A percentile compares a stretch with the other conserved stretches of the same genome.
Conservation (phyloP, 108 stramenopile genomes). For the Nannochloropsis oceanica region DNA sequence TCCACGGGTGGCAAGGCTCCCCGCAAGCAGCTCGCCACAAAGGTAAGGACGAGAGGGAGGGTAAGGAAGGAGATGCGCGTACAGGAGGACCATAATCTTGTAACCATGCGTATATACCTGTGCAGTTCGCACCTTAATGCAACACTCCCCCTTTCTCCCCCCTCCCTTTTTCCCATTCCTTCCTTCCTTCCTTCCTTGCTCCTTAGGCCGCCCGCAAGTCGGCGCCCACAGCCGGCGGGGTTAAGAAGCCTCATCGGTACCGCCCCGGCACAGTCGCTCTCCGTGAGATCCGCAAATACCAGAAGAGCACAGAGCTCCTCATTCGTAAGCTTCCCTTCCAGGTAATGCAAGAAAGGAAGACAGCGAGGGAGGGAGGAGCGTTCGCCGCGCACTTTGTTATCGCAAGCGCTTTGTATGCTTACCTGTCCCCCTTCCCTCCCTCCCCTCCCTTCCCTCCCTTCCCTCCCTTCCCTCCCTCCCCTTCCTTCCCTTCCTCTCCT, state of each 20-base stretch:
- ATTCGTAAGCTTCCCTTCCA: constrained; percentile 55
- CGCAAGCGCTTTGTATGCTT: too few species aligned
- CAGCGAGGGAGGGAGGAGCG: too few species aligned
- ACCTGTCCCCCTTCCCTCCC: too few species aligned
- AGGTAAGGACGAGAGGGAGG: background rate
- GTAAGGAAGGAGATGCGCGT: too few species aligned
- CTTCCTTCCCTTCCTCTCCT: constrained; percentile 74
- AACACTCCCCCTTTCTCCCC: too few species aligned
- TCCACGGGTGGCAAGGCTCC: constrained; percentile 93
- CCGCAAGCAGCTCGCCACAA: constrained; percentile 28
- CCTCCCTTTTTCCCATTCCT: too few species aligned
- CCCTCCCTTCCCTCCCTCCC: background rate
- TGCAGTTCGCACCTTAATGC: too few species aligned
- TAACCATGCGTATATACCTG: too few species aligned
- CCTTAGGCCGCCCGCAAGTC: constrained; percentile 29
- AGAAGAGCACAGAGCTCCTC: constrained; percentile 48
- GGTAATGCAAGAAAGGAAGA: background rate
- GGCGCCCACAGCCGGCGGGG: constrained; percentile 52
- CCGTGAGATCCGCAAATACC: constrained; percentile 73
- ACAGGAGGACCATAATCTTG: too few species aligned
- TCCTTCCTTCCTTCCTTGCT: background rate
- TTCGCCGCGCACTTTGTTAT: too few species aligned
- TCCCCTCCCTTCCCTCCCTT: too few species aligned
- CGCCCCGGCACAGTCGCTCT: constrained; percentile 64
- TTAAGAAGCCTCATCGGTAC: constrained; percentile 64